Conservation (phyloP, 2,329 filamentous ascomycete genomes). For the Cladosporium sp. region DNA sequence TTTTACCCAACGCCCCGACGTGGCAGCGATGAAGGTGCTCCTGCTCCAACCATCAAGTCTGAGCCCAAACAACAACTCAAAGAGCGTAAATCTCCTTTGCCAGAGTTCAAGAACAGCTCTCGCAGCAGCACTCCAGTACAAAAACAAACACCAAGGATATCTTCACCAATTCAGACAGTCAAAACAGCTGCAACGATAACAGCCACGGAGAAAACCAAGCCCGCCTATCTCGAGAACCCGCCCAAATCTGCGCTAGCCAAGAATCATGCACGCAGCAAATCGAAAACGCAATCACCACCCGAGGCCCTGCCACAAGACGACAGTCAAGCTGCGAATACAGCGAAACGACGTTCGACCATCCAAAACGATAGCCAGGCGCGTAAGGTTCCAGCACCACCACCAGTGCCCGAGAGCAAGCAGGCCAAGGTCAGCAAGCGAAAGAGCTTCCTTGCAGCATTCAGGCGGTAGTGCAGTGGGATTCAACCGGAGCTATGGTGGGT, state of each 20-base stretch:
- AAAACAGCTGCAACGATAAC: neutral
- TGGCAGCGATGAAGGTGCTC: conserved; percentile 4
- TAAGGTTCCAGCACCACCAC: conserved; percentile 11
- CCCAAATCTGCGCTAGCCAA: conserved; percentile 3
- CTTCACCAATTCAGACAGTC: neutral
- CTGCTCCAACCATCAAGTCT: neutral
- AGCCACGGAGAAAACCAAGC: neutral
- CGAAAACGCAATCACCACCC: neutral
- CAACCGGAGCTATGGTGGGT: neutral
- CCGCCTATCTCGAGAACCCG: neutral
- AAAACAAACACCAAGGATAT: neutral
- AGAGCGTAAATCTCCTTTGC: neutral
- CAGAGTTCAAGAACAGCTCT: neutral
- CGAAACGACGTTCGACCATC: conserved; percentile 25
- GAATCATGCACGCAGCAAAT: neutral
- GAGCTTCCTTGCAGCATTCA: conserved; percentile 44
- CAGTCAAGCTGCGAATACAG: conserved; percentile 20
- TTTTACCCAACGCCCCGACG: neutral
- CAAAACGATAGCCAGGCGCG: neutral
- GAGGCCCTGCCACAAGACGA: conserved; percentile 2
- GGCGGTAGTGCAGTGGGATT: conserved; percentile 16
- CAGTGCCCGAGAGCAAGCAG: conserved; percentile 24
- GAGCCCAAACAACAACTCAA: neutral
- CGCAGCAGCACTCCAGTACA: conserved; percentile 5
- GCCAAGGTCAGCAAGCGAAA: conserved; percentile 44